Conservation (phyloP, 2,329 filamentous ascomycete genomes). For the Xylaria sp. region DNA sequence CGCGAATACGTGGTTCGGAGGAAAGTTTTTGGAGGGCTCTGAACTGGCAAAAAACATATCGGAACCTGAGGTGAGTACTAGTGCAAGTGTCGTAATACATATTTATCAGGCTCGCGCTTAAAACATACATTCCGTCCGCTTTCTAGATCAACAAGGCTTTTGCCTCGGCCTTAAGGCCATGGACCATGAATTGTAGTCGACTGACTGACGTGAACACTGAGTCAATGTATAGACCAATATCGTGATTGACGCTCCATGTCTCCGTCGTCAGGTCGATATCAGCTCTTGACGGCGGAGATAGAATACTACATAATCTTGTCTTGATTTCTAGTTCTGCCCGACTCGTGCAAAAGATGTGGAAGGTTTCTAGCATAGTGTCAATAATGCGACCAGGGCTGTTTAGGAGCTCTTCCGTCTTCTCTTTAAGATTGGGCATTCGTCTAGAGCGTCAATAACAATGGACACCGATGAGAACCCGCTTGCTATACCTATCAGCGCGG, state of each 20-base stretch:
- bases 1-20: neutral
- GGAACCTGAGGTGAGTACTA: conserved; percentile 4
- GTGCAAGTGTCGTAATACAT: neutral
- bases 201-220: neutral
- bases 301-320: neutral
- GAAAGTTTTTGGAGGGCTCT: neutral
- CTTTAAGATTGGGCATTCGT: conserved; percentile 3
- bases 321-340: conserved; percentile 10
- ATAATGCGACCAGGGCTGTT: neutral
- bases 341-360: conserved; percentile 14
- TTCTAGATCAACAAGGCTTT: neutral
- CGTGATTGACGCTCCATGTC: neutral
- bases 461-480: conserved; percentile 17
- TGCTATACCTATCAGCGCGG: neutral
- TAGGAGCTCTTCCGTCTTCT: conserved; percentile 7
- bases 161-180: neutral
- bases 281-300: neutral
- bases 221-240: conserved; percentile 13
- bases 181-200: conserved; percentile 10
- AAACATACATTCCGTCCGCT: conserved; percentile 18
- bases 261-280: conserved; percentile 2
- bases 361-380: neutral
- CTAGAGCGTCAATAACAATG: conserved; percentile 18
- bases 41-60: conserved; percentile 15
- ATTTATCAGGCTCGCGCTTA: neutral